Base-by-base conservation (phyloP, 2,329 filamentous ascomycete genomes). In the Apiospora rasikravindrae region DNA sequence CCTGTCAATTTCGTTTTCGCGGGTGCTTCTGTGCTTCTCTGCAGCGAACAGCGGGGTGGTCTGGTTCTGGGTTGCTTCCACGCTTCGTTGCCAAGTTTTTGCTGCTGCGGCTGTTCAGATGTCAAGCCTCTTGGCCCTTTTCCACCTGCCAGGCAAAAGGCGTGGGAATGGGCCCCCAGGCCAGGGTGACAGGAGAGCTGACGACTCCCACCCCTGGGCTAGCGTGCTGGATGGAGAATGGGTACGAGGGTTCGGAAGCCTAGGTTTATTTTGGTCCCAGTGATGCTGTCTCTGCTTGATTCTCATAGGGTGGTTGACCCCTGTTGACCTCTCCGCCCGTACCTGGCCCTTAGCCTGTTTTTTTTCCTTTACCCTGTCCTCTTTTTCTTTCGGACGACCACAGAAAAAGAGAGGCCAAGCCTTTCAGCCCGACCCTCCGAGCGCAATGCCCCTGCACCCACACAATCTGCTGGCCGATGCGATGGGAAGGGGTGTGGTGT, bases 251-350 rank as follows among this genome's bases (percentile, higher is more conserved):
- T 22, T 22, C 40, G 40, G 40, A 64, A 64, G n/a, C 4, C 33
- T 40, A n/a, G 57, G 57, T n/a, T 64, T 64, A 40, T 64, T 64
- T 64, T 64, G 40, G 57, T 40, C 57, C 57, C 57, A 64, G 19
- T 61, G 53, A 61, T 29, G 29, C 29, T 61, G 53, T 61, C 53
- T 64, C 57, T 64, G 57, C 57, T 64, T 40, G 57, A 64, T 64
- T 40, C 57, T 29, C 22, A 64, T 37, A 40, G 57, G 57, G 57
- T 64, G 57, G 22, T n/a, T n/a, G 7, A 6, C 57, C 57, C 57
- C 57, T 64, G 45, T 49, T 11, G 1, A 47, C 13, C 40, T 37
- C 37, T 37, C 45, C n/a, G 45, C 22, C 45, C 11, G 57, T 40
- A 22, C 57, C 57, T 40, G 49, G 53, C 19, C 14, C 53, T 33